Conservation (phyloP, 2,329 filamentous ascomycete genomes). For the Epichloe amarillans region DNA sequence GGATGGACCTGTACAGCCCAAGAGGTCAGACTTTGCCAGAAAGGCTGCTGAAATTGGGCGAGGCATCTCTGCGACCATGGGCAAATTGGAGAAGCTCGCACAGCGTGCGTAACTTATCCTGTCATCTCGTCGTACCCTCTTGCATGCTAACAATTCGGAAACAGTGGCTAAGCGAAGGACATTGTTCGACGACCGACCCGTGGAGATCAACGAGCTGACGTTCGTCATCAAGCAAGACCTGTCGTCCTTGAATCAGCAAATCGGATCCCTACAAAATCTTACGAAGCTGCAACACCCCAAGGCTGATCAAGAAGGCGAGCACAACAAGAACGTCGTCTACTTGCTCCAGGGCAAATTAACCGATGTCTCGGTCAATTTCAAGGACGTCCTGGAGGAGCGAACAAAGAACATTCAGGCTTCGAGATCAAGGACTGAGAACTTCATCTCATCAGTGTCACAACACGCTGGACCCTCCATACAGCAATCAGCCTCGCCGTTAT, state of each 20-base stretch:
- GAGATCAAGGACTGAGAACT: conserved; percentile 85
- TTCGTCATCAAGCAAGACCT: conserved; percentile 98
- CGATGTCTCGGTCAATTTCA: conserved; percentile 90
- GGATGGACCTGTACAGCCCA: conserved; percentile 38
- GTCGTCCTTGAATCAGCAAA: conserved; percentile 70
- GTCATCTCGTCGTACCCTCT: background rate
- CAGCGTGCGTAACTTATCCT: conserved; percentile 43
- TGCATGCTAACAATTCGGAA: background rate
- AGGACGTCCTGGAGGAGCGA: conserved; percentile 88
- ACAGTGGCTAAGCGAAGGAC: conserved; percentile 89
- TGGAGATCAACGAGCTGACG: conserved; percentile 93
- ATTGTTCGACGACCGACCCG: conserved; percentile 89
- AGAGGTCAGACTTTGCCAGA: conserved; percentile 82
- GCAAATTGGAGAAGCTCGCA: conserved; percentile 84
- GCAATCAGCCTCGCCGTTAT: conserved; percentile 73
- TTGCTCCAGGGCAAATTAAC: conserved; percentile 83
- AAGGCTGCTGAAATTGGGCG: conserved; percentile 84
- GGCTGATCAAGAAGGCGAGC: conserved; percentile 74
- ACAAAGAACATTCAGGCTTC: conserved; percentile 98
- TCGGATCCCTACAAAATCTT: conserved; percentile 66
- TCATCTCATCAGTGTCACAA: conserved; percentile 78
- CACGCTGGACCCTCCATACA: conserved; percentile 56
- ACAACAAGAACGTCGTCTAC: conserved; percentile 94
- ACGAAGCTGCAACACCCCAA: conserved; percentile 64
- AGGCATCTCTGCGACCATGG: conserved; percentile 85